A percentile compares a stretch with the other conserved stretches of the same genome.
Evolutionary conservation across 2,329 filamentous ascomycete genomes (phyloP).

Genomic region (Epicoccum nigrum): DNA sequence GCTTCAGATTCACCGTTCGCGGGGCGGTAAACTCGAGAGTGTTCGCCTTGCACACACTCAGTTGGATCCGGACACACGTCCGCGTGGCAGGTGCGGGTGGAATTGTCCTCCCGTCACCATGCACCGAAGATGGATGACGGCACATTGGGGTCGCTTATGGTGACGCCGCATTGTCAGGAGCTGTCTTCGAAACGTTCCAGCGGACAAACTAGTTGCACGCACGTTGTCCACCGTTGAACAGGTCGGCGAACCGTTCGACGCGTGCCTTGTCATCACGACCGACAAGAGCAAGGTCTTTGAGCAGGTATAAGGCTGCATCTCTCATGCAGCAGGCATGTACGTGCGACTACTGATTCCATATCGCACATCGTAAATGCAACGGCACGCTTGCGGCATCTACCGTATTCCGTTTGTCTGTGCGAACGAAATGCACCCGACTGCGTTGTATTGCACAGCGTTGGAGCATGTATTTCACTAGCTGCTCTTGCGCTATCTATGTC

Average conservation of each 20-base stretch:
- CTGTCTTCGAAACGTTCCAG: constrained; percentile 10
- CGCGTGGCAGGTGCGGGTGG: constrained; percentile 8
- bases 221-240: constrained; percentile 1
- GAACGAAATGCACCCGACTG: neutral
- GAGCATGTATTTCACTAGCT: neutral
- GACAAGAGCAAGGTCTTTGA: neutral
- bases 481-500: neutral
- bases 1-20: constrained; percentile 13
- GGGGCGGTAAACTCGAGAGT: constrained; percentile 4
- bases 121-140: constrained; percentile 11
- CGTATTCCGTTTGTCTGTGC: constrained; percentile 5
- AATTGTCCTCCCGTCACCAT: constrained; percentile 7
- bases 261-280: constrained; percentile 3
- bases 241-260: constrained; percentile 2
- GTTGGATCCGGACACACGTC: constrained; percentile 10
- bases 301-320: constrained; percentile 7
- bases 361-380: neutral
- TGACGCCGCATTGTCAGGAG: constrained; percentile 15
- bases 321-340: constrained; percentile 4
- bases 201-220: neutral
- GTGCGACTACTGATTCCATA: neutral
- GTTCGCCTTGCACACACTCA: constrained; percentile 13
- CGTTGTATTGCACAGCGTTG: neutral
- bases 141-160: constrained; percentile 11
- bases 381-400: constrained; percentile 4